Conservation (phyloP, 768 basidiomycete genomes). For the Mycena kentingensis region DNA sequence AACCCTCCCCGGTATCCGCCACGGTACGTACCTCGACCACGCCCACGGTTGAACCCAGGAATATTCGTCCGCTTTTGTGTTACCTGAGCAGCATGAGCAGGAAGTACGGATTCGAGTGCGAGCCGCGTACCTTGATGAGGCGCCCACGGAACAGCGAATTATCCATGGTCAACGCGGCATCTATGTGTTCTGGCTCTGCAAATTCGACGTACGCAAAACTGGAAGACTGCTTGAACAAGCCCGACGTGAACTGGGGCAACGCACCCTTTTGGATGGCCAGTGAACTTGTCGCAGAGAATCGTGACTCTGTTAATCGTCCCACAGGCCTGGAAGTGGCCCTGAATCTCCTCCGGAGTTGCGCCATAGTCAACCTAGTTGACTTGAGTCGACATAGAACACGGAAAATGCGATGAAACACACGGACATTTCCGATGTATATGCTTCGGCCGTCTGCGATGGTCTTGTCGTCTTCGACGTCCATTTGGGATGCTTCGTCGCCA, state of each 20-base stretch:
- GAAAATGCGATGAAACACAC: slow-evolving; percentile 33
- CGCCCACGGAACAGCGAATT: slow-evolving; percentile 95
- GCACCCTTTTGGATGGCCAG: slow-evolving; percentile 98
- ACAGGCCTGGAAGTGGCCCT: slow-evolving; percentile 95
- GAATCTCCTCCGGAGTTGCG: slow-evolving; percentile 97
- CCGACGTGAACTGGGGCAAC: slow-evolving; percentile 10
- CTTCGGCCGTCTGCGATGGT: slow-evolving; percentile 80
- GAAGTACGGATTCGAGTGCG: not conserved
- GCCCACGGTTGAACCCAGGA: slow-evolving; percentile 85
- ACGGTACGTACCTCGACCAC: slow-evolving; percentile 71
- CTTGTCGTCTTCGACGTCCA: slow-evolving; percentile 86
- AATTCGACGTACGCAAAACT: slow-evolving; percentile 99
- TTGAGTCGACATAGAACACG: slow-evolving; percentile 10
- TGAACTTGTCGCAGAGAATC: slow-evolving; percentile 99
- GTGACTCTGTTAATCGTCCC: slow-evolving; percentile 99
- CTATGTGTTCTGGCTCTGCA: slow-evolving; percentile 87
- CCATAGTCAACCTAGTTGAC: slow-evolving; percentile 86
- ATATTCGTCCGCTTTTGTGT: slow-evolving; percentile 95
- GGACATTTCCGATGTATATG: slow-evolving; percentile 94
- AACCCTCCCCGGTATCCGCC: slow-evolving; percentile 60
- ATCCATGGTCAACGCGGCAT: slow-evolving; percentile 89
- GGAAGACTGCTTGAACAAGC: slow-evolving; percentile 9
- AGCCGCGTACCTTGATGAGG: slow-evolving; percentile 72
- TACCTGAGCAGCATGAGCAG: slow-evolving; percentile 54
- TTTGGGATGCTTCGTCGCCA: slow-evolving; percentile 49